A percentile compares a stretch with the other conserved stretches of the same genome.
Evolutionary conservation across 345 rosid genomes (phyloP).

Genomic region (Chamaenerion angustifolium): DNA sequence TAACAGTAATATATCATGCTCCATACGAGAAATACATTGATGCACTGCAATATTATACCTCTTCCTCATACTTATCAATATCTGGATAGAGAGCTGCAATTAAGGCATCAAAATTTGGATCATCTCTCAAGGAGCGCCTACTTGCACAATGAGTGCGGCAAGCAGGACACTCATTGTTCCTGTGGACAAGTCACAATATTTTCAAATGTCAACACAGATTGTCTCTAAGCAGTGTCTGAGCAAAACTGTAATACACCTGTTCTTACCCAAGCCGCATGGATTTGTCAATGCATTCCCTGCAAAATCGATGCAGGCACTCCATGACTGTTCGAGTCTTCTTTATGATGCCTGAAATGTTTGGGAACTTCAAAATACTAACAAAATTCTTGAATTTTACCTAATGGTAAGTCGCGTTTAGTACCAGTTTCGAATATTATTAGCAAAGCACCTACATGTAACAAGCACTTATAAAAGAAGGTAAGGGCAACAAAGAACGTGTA

Average conservation of each 20-base stretch:
- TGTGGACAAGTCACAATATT: neutral
- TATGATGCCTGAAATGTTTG: conserved; percentile 53
- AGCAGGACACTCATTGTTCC: conserved; percentile 98
- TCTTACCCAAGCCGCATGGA: conserved; percentile 92
- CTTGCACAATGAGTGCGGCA: conserved; percentile 97
- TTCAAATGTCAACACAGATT: no score
- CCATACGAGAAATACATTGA: neutral
- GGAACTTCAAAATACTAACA: neutral
- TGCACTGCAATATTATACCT: conserved; percentile 24
- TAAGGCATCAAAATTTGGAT: conserved; percentile 79
- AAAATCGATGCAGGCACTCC: conserved; percentile 93
- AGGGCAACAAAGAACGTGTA: no score
- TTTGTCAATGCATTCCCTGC: conserved; percentile 93
- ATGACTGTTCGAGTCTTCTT: conserved; percentile 89
- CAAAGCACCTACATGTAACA: no score
- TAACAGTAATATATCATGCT: no score
- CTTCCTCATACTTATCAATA: conserved; percentile 64
- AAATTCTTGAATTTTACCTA: no score
- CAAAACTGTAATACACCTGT: no score
- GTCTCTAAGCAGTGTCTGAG: neutral
- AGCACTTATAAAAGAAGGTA: no score
- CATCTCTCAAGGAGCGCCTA: conserved; percentile 90
- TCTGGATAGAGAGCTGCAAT: conserved; percentile 67
- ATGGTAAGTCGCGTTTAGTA: no score
- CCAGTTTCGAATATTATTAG: no score